Percentiles rank a stretch among this genome's conserved stretches.
phyloP scores from a whole-genome alignment of 2,329 filamentous ascomycete genomes.

The Albifimbria verrucaria region DNA sequence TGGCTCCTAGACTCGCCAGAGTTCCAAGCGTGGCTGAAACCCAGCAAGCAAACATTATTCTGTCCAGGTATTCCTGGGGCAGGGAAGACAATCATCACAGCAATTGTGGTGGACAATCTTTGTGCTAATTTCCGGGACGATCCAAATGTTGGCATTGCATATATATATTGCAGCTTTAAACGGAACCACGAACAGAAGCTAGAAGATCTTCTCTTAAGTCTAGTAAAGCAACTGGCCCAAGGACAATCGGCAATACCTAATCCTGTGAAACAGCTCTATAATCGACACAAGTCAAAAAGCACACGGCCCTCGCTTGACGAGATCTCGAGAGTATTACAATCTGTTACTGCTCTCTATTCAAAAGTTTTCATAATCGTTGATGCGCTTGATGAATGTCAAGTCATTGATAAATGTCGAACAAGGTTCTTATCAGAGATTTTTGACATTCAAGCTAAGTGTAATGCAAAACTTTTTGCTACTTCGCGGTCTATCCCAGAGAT shows the following conservation, averaged over 20 bases:
- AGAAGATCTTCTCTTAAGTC: background rate
- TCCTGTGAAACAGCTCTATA: background rate
- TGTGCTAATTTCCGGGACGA: background rate
- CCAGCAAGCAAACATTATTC: background rate
- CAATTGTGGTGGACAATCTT: background rate
- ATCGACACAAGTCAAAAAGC: background rate
- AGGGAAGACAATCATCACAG: background rate
- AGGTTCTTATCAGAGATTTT: constrained; percentile 5
- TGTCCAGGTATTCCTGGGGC: background rate
- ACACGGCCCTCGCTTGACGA: background rate
- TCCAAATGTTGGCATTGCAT: background rate
- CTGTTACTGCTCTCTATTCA: background rate
- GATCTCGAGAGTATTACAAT: constrained; percentile 2
- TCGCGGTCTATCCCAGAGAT: background rate
- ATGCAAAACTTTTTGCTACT: background rate
- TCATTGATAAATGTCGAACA: background rate
- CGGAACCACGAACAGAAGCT: background rate
- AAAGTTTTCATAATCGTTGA: constrained; percentile 16
- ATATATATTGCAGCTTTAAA: background rate
- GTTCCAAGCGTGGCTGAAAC: background rate
- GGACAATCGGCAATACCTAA: background rate
- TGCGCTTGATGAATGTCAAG: constrained; percentile 20
- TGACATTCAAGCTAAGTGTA: background rate
- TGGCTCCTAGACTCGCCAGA: background rate
- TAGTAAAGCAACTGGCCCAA: background rate